A percentile compares a stretch with the other conserved stretches of the same genome.
Conservation (phyloP, 176 grass and related monocot genomes). For the Oryza meyeriana region DNA sequence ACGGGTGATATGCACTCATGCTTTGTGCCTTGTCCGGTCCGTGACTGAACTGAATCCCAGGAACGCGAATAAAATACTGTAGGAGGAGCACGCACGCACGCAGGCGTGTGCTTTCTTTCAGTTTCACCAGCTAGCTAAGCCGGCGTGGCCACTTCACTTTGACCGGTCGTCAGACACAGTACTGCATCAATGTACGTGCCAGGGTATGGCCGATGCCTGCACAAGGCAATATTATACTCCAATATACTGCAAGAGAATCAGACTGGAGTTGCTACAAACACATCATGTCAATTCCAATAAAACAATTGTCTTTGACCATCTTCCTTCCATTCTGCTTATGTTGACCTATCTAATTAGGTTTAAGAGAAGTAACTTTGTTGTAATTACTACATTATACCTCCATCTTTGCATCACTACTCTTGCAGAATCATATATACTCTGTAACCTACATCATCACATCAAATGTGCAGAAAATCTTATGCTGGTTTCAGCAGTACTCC, state of each 20-base stretch:
- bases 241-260: no score
- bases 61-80: conserved; percentile 18
- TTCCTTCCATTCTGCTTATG: no score
- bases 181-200: not conserved
- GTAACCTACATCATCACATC: no score
- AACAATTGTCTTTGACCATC: not conserved
- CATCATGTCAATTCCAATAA: not conserved
- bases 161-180: not conserved
- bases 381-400: no score
- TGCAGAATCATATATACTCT: no score
- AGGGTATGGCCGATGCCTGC: not conserved
- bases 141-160: not conserved
- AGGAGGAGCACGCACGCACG: not conserved
- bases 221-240: no score
- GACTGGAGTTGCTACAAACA: not conserved
- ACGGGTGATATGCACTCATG: conserved; percentile 24
- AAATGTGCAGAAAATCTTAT: not conserved
- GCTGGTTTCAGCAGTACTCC: not conserved
- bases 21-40: conserved; percentile 15
- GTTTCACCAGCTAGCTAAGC: not conserved
- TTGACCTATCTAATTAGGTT: no score
- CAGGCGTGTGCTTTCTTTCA: not conserved
- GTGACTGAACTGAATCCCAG: not conserved
- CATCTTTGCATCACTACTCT: not conserved
- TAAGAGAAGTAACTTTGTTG: no score